These are phyloP conservation scores for Tuber calosporum DNA, from an alignment of 495 filamentous ascomycete genomes.

Conservation along the genomic window DNA sequence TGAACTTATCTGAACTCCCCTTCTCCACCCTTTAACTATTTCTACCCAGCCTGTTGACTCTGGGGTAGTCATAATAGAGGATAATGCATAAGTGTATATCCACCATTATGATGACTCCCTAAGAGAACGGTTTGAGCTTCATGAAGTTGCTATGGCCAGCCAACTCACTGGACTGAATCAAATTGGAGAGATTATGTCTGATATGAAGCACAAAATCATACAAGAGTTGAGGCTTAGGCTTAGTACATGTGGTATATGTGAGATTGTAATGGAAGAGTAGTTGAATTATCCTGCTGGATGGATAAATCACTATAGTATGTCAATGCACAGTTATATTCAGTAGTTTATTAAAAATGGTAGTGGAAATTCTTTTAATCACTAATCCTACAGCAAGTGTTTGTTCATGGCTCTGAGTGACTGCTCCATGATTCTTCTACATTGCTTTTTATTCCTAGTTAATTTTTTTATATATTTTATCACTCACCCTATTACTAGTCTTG, in stretches of 20 bases:
- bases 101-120: conserved; percentile 1
- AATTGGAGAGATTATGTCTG: conserved; percentile 1
- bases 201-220: conserved; percentile 13
- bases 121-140: neutral
- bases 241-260: neutral
- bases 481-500: too few species aligned
- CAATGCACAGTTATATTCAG: conserved; percentile 5
- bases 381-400: too few species aligned
- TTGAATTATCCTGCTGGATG: conserved; percentile 6
- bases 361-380: too few species aligned
- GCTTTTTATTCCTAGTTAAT: too few species aligned
- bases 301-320: conserved; percentile 9
- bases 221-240: neutral
- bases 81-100: neutral
- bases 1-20: conserved; percentile 3
- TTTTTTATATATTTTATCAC: too few species aligned
- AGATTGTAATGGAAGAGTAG: conserved; percentile 2
- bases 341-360: neutral
- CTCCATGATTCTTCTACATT: too few species aligned
- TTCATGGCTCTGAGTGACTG: too few species aligned
- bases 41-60: neutral
- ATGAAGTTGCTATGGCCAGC: conserved; percentile 5
- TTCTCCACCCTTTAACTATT: neutral
- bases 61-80: conserved; percentile 8
- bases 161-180: conserved; percentile 7